Base-by-base conservation (phyloP, 352 stramenopile species). In the Phytophthora aleatoria region DNA sequence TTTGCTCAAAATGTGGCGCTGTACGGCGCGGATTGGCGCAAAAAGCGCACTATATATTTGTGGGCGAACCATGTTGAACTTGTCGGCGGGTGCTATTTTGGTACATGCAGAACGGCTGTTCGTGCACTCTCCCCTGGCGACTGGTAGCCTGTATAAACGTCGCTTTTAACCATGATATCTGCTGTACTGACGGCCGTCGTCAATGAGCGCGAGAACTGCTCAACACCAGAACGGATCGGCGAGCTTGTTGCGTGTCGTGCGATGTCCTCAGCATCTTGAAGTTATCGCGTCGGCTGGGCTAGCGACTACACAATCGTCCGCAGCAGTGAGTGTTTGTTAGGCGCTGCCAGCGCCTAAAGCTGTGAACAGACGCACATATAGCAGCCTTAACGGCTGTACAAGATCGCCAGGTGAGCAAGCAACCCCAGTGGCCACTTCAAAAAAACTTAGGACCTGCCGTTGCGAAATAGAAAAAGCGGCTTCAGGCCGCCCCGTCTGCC, bases 331-430 rank as follows among this genome's bases (percentile, higher is more conserved):
- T 54, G 42, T 6, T 26, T 39, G 15, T 9, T 38, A 56, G 36
- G 24, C 35, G 9, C n/a, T 38, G 27, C 41, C 39, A 9, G n/a
- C 20, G 33, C 36, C 55, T 3, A 11, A 44, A 11, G 12, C 36
- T 36, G 15, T 52, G 48, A 70, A 67, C 39, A 44, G 50, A 20
- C 45, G 57, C 56, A 13, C 41, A 20, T 27, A 39, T 27, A 30
- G 39, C 39, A 35, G 36, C 39, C 9, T 44, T 26, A 61, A 60
- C 61, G 67, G 55, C 63, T 62, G 36, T 52, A 57, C 24, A 76
- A 53, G 59, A 73, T 69, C 49, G 49, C 33, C 16, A 26, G 15
- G 35, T 71, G 55, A 76, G 64, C 52, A 76, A 73, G 56, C 69
- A 71, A 69, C 11, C 49, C 26, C 0, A 13, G 2, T 26, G 35